Evolutionary conservation across 2,329 filamentous ascomycete species (phyloP).

Genomic region (Drechslera avenae): DNA sequence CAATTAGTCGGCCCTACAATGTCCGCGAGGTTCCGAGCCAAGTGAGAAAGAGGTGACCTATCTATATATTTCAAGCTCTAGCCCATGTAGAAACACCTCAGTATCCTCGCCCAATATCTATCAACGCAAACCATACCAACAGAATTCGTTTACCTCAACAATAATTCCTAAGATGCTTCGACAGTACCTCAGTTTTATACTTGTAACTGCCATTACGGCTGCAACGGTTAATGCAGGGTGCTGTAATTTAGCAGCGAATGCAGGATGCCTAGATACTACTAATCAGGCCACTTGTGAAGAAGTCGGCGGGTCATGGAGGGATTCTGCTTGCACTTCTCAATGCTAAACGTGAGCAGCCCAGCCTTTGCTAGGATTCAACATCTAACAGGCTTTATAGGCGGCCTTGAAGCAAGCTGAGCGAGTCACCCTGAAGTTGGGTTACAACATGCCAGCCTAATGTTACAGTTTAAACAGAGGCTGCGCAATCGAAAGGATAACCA

Average conservation of each 20-base stretch:
- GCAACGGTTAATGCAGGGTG: constrained; percentile 1
- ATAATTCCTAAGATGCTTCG: neutral
- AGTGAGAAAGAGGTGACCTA: neutral
- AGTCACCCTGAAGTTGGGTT: constrained; percentile 1
- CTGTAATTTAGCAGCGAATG: neutral
- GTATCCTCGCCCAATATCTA: neutral
- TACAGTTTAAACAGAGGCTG: neutral
- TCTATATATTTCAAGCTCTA: neutral
- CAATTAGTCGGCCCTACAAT: neutral
- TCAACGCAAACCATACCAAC: neutral
- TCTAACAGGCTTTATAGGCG: constrained; percentile 1
- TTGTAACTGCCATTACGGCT: constrained; percentile 1
- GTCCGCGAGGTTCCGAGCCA: constrained; percentile 3
- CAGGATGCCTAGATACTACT: neutral
- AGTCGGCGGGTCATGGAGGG: neutral
- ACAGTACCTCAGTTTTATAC: constrained; percentile 1
- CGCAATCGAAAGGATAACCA: neutral
- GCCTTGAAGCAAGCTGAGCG: neutral
- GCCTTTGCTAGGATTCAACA: neutral
- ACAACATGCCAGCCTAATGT: neutral
- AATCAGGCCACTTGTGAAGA: neutral
- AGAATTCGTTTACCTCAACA: neutral
- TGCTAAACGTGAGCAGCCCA: constrained; percentile 3
- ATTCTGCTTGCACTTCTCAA: neutral
- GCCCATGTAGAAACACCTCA: neutral